A percentile compares a stretch with the other conserved stretches of the same genome.
phyloP scores from a whole-genome alignment of 257 asterid species.

The Solanum commersonii region DNA sequence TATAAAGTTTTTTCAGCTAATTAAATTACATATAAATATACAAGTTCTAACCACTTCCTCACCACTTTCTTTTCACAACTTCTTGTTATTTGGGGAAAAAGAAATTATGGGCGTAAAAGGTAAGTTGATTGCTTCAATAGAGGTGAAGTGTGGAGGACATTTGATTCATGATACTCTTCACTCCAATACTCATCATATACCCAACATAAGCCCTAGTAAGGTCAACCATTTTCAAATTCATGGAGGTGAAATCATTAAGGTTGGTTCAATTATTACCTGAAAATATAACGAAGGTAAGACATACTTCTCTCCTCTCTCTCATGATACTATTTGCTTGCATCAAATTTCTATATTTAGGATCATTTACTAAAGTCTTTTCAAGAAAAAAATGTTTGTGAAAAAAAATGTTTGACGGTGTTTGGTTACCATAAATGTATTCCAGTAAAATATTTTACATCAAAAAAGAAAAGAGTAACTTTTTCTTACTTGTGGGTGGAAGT shows the following conservation, averaged over 20 bases:
- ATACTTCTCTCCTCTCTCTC: not conserved
- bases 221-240: not conserved
- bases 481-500: not conserved
- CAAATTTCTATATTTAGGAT: not conserved
- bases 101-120: no score
- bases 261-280: not conserved
- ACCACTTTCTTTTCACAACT: no score
- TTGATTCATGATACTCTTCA: not conserved
- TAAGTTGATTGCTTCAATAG: not conserved
- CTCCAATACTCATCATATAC: not conserved
- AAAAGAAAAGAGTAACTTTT: not conserved
- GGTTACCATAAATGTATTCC: not conserved
- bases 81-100: no score
- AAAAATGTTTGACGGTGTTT: not conserved
- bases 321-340: not conserved
- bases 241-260: not conserved
- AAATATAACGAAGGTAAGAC: not conserved
- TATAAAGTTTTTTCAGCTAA: no score
- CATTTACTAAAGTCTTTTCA: no score
- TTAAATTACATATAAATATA: no score
- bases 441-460: not conserved
- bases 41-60: no score
- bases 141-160: not conserved
- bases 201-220: not conserved
- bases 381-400: no score